These are phyloP conservation scores for Ceratocystis colombiana DNA, from an alignment of 2,329 filamentous ascomycete species.

Conservation along the genomic window DNA sequence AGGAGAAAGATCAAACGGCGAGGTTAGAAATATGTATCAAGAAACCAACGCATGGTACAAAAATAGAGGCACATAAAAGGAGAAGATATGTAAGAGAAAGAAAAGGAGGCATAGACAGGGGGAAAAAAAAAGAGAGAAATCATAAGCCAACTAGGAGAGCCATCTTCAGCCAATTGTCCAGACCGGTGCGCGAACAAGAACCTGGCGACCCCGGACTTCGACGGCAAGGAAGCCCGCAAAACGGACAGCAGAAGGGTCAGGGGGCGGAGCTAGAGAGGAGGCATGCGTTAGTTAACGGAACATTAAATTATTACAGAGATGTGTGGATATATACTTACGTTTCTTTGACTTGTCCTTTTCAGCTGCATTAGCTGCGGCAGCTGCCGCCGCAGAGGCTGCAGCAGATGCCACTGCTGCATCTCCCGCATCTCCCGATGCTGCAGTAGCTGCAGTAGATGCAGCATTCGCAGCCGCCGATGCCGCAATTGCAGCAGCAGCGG, in stretches of 20 bases:
- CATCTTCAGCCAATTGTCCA: conserved; percentile 43
- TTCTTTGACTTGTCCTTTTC: conserved; percentile 40
- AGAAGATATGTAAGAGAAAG: conserved; percentile 24
- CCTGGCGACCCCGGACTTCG: conserved; percentile 65
- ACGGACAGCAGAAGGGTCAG: conserved; percentile 50
- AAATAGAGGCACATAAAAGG: conserved; percentile 26
- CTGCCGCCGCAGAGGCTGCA: neutral
- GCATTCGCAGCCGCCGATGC: conserved; percentile 35
- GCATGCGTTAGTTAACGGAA: neutral
- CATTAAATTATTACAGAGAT: neutral
- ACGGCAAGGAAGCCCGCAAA: conserved; percentile 66
- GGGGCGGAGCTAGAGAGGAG: conserved; percentile 26
- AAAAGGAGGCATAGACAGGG: conserved; percentile 23
- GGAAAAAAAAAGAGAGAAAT: conserved; percentile 24
- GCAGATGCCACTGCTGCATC: neutral
- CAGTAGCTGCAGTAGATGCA: conserved; percentile 23
- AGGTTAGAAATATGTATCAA: neutral
- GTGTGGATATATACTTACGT: conserved; percentile 34
- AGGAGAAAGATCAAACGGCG: conserved; percentile 7
- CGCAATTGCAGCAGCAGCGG: conserved; percentile 28
- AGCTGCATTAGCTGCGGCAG: conserved; percentile 34
- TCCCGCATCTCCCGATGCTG: neutral
- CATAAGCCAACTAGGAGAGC: conserved; percentile 13
- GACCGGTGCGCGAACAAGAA: conserved; percentile 65
- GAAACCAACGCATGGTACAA: conserved; percentile 24